These are phyloP conservation scores for Escallonia rubra DNA, from an alignment of 129 eudicot species.

Conservation along the genomic window DNA sequence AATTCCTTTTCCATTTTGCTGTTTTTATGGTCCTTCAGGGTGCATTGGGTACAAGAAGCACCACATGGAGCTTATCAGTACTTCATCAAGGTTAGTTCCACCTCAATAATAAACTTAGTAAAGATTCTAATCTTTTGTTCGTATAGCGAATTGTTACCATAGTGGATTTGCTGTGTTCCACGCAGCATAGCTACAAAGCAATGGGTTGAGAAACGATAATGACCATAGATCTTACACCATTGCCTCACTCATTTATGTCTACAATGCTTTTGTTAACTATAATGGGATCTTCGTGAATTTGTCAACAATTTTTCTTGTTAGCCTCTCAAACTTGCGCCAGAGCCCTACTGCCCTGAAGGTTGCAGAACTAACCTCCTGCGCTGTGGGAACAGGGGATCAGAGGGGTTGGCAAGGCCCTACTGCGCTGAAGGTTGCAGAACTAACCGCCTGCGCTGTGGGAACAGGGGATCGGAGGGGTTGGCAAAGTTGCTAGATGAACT, in stretches of 20 bases:
- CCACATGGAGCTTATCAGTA: slow-evolving; percentile 78
- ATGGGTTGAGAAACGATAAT: neutral
- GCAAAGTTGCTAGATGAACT: no score
- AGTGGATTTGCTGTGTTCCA: neutral
- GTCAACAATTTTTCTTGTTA: no score
- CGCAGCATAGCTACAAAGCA: no score
- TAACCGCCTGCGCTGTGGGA: no score
- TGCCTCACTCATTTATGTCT: neutral
- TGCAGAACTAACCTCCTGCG: no score
- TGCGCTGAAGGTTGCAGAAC: no score
- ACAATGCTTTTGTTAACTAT: neutral
- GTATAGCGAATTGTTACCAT: neutral
- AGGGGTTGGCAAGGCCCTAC: no score
- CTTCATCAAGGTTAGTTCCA: slow-evolving; percentile 60
- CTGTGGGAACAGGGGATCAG: no score
- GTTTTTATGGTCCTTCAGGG: slow-evolving; percentile 34
- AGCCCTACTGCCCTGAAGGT: no score
- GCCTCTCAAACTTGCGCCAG: no score
- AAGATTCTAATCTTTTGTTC: neutral
- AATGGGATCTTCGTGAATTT: no score
- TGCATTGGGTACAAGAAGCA: slow-evolving; percentile 56
- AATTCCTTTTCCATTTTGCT: slow-evolving; percentile 2
- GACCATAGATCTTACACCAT: neutral
- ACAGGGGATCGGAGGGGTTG: no score
- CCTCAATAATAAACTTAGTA: neutral